Evolutionary conservation across 305 asterid species (phyloP).

Genomic region (Solanum hybrid): DNA sequence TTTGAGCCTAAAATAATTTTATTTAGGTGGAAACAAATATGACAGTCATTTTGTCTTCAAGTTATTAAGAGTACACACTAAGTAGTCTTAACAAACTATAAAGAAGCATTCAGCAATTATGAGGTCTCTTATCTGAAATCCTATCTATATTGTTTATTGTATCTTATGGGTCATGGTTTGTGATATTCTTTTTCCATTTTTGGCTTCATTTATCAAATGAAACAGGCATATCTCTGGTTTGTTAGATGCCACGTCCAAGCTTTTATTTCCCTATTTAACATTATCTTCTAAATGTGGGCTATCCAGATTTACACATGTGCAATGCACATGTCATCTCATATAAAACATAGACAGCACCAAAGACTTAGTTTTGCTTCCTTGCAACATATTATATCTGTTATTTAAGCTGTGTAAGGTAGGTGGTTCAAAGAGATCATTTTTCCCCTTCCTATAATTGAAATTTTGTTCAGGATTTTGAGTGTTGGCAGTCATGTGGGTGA

Average conservation of each 20-base stretch:
- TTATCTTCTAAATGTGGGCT: not conserved
- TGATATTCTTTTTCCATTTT: conserved; percentile 2
- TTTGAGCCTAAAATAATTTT: not conserved
- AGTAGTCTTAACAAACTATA: not conserved
- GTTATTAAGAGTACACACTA: not conserved
- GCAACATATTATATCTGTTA: conserved; percentile 2
- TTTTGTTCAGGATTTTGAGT: conserved; percentile 1
- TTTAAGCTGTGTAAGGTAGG: conserved; percentile 9
- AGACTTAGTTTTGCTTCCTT: not conserved
- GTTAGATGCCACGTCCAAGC: conserved; percentile 19
- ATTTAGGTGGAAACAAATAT: not conserved
- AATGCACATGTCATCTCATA: conserved; percentile 11
- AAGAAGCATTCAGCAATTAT: not conserved
- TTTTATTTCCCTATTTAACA: not conserved
- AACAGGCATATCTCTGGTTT: conserved; percentile 18
- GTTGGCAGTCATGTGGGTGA: conserved; percentile 28
- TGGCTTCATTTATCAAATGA: not conserved
- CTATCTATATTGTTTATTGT: not conserved
- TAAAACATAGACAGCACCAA: not conserved
- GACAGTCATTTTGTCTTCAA: not conserved
- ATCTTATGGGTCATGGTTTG: not conserved
- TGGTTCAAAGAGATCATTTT: not conserved
- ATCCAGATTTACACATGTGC: not conserved
- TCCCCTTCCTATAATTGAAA: not conserved
- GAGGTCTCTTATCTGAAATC: not conserved